Percentiles rank a stretch among this genome's conserved stretches.
phyloP scores from a whole-genome alignment of 2,329 filamentous ascomycete genomes.

The Phoma sp. region DNA sequence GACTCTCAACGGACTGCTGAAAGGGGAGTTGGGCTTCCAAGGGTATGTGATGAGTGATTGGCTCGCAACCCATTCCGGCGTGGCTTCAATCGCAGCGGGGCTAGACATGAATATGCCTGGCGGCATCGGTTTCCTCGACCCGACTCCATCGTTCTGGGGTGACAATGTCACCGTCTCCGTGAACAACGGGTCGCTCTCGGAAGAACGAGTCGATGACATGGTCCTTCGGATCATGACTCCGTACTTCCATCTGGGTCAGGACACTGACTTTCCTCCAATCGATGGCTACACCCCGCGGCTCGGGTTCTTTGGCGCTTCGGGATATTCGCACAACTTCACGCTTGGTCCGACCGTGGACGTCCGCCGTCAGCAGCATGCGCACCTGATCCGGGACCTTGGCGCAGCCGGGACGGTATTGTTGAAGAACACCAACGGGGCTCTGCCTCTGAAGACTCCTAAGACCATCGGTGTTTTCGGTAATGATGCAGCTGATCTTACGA shows the following conservation, averaged over 20 bases:
- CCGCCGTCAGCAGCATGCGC: constrained; percentile 44
- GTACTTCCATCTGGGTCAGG: constrained; percentile 53
- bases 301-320: constrained; percentile 28
- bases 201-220: constrained; percentile 55
- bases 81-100: constrained; percentile 53
- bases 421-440: constrained; percentile 56
- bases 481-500: constrained; percentile 55
- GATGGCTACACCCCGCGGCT: constrained; percentile 39
- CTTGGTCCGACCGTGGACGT: constrained; percentile 47
- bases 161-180: constrained; percentile 47
- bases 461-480: constrained; percentile 59
- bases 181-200: constrained; percentile 49
- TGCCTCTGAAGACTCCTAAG: constrained; percentile 59
- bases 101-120: constrained; percentile 58
- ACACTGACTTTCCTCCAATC: constrained; percentile 43
- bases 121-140: constrained; percentile 27
- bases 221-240: constrained; percentile 53
- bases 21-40: constrained; percentile 59
- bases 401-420: constrained; percentile 52
- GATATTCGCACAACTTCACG: constrained; percentile 38
- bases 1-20: constrained; percentile 57
- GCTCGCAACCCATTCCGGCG: constrained; percentile 32
- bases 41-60: constrained; percentile 57
- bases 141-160: constrained; percentile 41
- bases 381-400: constrained; percentile 49